Conservation (phyloP, 495 filamentous ascomycete genomes). For the Aspergillus avenaceus region DNA sequence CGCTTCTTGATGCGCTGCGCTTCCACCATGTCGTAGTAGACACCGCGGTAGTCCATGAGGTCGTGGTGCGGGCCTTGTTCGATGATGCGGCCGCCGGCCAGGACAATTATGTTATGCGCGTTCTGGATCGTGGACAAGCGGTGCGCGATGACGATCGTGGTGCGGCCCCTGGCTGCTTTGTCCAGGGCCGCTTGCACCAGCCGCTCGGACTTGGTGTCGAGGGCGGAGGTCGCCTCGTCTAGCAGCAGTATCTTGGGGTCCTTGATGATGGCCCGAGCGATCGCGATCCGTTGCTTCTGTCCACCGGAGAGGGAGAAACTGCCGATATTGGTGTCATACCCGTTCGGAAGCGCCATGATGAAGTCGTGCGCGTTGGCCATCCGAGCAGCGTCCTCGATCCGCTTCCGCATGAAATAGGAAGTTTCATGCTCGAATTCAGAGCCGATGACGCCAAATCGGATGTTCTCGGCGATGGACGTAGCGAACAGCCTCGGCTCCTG, state of each 20-base stretch:
- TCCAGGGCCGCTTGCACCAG: slow-evolving; percentile 92
- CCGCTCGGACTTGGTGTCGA: slow-evolving; percentile 91
- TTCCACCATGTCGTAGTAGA: slow-evolving; percentile 74
- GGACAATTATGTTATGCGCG: slow-evolving; percentile 94
- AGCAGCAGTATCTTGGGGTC: slow-evolving; percentile 91
- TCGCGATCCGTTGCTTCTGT: slow-evolving; percentile 91
- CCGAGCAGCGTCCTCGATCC: slow-evolving; percentile 73
- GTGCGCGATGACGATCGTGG: slow-evolving; percentile 94
- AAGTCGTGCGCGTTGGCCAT: slow-evolving; percentile 95
- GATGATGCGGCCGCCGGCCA: slow-evolving; percentile 76
- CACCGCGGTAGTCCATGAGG: slow-evolving; percentile 53
- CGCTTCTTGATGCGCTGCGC: slow-evolving; percentile 71
- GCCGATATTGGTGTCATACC: slow-evolving; percentile 90
- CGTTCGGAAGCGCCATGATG: slow-evolving; percentile 71
- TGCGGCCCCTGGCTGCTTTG: slow-evolving; percentile 76
- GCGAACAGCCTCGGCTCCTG: slow-evolving; percentile 73
- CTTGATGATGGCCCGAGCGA: slow-evolving; percentile 83
- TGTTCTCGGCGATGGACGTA: slow-evolving; percentile 81
- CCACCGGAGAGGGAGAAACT: slow-evolving; percentile 87
- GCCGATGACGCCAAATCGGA: slow-evolving; percentile 84
- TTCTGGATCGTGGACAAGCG: slow-evolving; percentile 88
- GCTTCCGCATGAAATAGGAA: slow-evolving; percentile 57
- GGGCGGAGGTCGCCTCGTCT: slow-evolving; percentile 91
- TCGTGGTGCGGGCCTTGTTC: slow-evolving; percentile 81
- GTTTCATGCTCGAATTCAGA: slow-evolving; percentile 64